Percentiles rank a stretch among this genome's conserved stretches.
Evolutionary conservation across 2,329 filamentous ascomycete species (phyloP).

Genomic region (Davidsoniella virescens): DNA sequence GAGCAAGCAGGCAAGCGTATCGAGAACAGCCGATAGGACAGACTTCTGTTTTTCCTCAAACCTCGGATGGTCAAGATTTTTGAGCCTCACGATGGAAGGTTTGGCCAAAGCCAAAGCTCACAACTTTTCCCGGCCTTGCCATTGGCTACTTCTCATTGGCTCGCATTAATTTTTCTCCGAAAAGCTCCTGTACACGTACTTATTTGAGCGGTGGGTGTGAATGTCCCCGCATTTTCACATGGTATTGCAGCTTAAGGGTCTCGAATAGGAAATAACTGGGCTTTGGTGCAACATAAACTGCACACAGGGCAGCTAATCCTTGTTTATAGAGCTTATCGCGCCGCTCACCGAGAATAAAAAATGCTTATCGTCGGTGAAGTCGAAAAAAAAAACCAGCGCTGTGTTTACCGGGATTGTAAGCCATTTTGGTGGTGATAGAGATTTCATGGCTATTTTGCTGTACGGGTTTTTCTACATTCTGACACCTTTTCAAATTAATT

Average conservation of each 20-base stretch:
- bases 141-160: constrained; percentile 9
- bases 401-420: not conserved
- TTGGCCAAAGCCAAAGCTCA: constrained; percentile 2
- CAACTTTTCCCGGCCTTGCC: constrained; percentile 10
- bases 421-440: constrained; percentile 3
- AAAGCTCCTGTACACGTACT: constrained; percentile 1
- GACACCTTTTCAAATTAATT: not conserved
- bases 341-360: constrained; percentile 10
- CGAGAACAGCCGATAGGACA: not conserved
- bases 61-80: constrained; percentile 2
- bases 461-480: too few species aligned
- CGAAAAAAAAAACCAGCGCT: constrained; percentile 10
- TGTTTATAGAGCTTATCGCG: constrained; percentile 6
- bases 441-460: constrained; percentile 1
- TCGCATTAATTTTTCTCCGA: constrained; percentile 8
- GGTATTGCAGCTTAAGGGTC: not conserved
- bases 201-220: not conserved
- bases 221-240: constrained; percentile 7
- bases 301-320: not conserved
- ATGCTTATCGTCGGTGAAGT: constrained; percentile 8
- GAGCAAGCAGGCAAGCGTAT: not conserved
- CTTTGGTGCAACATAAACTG: not conserved
- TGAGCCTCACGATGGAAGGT: constrained; percentile 4
- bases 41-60: not conserved
- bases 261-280: not conserved